Percentiles rank a stretch among this genome's conserved stretches.
Evolutionary conservation across 441 rosid genomes (phyloP).

Genomic region (Corymbia calophylla): DNA sequence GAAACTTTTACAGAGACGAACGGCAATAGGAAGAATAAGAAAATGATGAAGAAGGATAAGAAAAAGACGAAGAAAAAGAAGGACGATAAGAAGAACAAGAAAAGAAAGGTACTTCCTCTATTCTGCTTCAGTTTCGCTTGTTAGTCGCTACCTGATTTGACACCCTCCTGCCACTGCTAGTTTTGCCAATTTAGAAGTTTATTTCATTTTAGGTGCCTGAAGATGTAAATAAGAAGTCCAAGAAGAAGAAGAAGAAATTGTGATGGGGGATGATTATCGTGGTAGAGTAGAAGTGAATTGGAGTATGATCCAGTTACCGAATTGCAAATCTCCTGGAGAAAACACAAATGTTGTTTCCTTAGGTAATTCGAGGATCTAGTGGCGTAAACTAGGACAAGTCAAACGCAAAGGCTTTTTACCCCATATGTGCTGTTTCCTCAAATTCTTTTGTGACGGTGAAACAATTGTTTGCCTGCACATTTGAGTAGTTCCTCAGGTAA

Average conservation of each 20-base stretch:
- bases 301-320: background rate
- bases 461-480: background rate
- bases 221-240: slow-evolving; percentile 18
- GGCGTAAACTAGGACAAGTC: background rate
- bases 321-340: background rate
- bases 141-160: background rate
- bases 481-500: background rate
- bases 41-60: slow-evolving; percentile 16
- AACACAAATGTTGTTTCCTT: background rate
- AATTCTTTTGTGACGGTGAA: background rate
- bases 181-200: background rate
- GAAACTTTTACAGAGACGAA: background rate
- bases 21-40: slow-evolving; percentile 19
- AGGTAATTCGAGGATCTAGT: background rate
- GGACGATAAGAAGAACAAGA: slow-evolving; percentile 39
- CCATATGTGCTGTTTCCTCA: background rate
- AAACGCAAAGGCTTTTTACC: background rate
- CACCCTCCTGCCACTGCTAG: background rate
- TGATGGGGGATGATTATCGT: slow-evolving; percentile 33
- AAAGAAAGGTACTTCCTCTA: slow-evolving; percentile 29
- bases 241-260: slow-evolving; percentile 41
- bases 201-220: slow-evolving; percentile 24
- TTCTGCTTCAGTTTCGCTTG: background rate
- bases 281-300: background rate
- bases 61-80: slow-evolving; percentile 10